phyloP scores from a whole-genome alignment of 1,139 yeast genomes.

The Blastobotrys apis region DNA sequence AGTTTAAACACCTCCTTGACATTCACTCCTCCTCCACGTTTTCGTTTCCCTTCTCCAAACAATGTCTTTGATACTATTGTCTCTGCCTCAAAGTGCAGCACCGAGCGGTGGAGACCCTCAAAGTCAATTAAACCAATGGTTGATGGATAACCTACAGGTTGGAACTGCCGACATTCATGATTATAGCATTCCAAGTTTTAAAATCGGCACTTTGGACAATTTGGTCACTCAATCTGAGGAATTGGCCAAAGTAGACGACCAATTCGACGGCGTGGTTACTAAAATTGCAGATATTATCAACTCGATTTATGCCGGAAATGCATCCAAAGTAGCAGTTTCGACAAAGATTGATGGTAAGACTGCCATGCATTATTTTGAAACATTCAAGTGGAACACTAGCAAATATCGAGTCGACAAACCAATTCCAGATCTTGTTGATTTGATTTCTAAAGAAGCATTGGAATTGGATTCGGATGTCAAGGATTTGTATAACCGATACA shows the following conservation, averaged over 20 bases:
- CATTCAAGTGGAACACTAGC: slow-evolving; percentile 81
- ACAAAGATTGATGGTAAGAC: slow-evolving; percentile 47
- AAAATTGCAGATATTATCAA: slow-evolving; percentile 73
- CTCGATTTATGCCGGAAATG: slow-evolving; percentile 46
- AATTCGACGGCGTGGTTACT: slow-evolving; percentile 59
- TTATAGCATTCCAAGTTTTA: slow-evolving; percentile 77
- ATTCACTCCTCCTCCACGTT: background rate
- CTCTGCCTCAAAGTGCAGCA: slow-evolving; percentile 47
- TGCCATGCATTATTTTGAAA: slow-evolving; percentile 56
- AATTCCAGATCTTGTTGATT: slow-evolving; percentile 65
- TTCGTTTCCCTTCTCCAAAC: background rate
- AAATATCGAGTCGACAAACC: slow-evolving; percentile 84
- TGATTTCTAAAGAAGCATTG: slow-evolving; percentile 71
- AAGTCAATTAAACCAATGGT: slow-evolving; percentile 41
- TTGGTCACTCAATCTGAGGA: slow-evolving; percentile 90
- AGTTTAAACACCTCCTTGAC: background rate
- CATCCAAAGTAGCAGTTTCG: slow-evolving; percentile 42
- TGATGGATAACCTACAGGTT: slow-evolving; percentile 28
- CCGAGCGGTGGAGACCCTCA: slow-evolving; percentile 44
- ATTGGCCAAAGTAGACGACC: slow-evolving; percentile 71
- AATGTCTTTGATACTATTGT: slow-evolving; percentile 33
- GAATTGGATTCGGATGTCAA: slow-evolving; percentile 82
- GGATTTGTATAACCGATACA: slow-evolving; percentile 63
- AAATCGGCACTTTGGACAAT: slow-evolving; percentile 91
- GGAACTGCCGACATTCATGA: slow-evolving; percentile 28